Evolutionary conservation across 352 stramenopile species (phyloP), one percentile per base, ranked within the genome.

Genomic region (Thalassiosira hispida): DNA sequence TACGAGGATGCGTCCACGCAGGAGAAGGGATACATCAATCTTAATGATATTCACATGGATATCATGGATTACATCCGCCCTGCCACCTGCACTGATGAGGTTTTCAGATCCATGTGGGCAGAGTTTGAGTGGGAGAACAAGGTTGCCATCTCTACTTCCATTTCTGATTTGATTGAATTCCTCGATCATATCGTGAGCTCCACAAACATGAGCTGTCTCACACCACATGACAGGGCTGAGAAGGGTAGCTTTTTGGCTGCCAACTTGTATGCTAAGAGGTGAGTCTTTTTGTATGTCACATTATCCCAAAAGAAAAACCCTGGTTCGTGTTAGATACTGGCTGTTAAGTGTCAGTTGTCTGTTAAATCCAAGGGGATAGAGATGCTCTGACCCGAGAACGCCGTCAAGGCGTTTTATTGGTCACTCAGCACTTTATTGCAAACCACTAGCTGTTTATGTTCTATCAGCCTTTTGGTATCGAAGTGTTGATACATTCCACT

Each of bases 51-150:
- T 79, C 97, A 99, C 84, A 93, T 99, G 73, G 97, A 99, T 82
- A 99, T 99, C 62, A 99, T 99, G 97, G 97, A 99, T 86, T 99
- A 99, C 94, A 99, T 99, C 84, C 95, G 98, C 75, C 97, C 97
- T 56, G 95, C 93, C 14, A 92, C 88, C 51, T 97, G 93, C 78
- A 97, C 93, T 73, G 97, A 99, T 83, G 95, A 98, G 77, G 93
- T 95, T n/a, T 99, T 99, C 92, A 95, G 98, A 73, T 93, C 91
- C 4, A 99, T 99, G 97, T 99, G 98, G 98, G 97, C 97, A 63
- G 97, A 99, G 82, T 99, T 99, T 85, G 98, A 99, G 90, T 99
- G 98, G 98, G 98, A 99, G 89, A 99, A 99, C 91, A 99, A 99
- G 92, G 97, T 99, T 67, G 89, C 89, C 42, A 92, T 94, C 72